These are phyloP conservation scores for Rhizomucor miehei DNA, from an alignment of 371 early-diverging fungal species.

Conservation along the genomic window DNA sequence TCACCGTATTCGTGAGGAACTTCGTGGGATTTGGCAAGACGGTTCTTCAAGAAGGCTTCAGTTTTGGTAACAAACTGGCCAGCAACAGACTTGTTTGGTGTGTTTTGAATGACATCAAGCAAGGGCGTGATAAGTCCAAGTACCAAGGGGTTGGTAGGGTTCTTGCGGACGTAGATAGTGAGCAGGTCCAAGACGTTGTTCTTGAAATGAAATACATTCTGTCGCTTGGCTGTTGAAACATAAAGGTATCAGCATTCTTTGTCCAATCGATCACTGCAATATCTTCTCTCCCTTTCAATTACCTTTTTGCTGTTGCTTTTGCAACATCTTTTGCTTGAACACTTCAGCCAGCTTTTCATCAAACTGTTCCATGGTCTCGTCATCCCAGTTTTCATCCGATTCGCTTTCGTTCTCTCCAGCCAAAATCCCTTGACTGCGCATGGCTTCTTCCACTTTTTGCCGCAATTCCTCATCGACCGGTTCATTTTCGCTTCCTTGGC, in stretches of 20 bases:
- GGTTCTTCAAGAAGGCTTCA: conserved; percentile 56
- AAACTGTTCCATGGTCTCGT: conserved; percentile 91
- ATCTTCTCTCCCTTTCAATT: conserved; percentile 4
- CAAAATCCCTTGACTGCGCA: conserved; percentile 52
- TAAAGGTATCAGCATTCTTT: background rate
- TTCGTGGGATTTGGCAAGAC: conserved; percentile 61
- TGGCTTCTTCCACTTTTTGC: conserved; percentile 63
- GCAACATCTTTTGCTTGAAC: conserved; percentile 78
- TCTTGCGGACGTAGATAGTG: conserved; percentile 70
- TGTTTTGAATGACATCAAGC: conserved; percentile 57
- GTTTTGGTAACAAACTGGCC: conserved; percentile 72
- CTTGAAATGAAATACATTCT: conserved; percentile 83
- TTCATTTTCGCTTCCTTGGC: conserved; percentile 11
- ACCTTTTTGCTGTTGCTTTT: conserved; percentile 56
- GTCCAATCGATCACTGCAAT: background rate
- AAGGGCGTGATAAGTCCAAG: conserved; percentile 69
- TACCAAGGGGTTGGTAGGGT: conserved; percentile 69
- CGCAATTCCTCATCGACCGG: conserved; percentile 70
- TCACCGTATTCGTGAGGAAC: conserved; percentile 52
- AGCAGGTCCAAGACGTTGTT: conserved; percentile 83
- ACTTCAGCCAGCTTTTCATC: conserved; percentile 90
- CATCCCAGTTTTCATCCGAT: conserved; percentile 71
- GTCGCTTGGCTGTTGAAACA: conserved; percentile 47
- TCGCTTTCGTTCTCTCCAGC: conserved; percentile 49
- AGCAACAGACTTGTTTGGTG: conserved; percentile 50